Evolutionary conservation across 306 rosid species (phyloP), one percentile per base, ranked within the genome.

Genomic region (Dalbergia cultrata): DNA sequence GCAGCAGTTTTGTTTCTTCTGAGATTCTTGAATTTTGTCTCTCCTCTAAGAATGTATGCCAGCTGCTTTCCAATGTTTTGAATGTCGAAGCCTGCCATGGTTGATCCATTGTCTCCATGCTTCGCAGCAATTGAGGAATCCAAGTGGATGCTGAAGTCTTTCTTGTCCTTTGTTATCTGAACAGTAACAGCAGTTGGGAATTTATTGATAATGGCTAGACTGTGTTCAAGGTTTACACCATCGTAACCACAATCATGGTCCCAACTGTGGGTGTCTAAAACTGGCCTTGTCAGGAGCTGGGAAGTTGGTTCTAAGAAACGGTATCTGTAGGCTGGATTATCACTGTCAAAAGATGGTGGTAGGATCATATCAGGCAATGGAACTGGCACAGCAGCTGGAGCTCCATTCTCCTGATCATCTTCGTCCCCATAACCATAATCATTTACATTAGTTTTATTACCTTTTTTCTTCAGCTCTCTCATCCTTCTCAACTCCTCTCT

Each of bases 191-290:
- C 90, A 19, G 86, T 91, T 0, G 99, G 99, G 81, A 93, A 93
- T 63, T 77, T 80, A 72, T 81, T 87, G 76, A 87, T 88, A 75
- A 96, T 75, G 87, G 91, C 97, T 41, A 92, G 85, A 76, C 81
- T 85, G 0, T 91, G 90, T 72, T 96, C 99, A 68, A 96, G 81
- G 88, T 93, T 96, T 72, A 96, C 98, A 66, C 99, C 98, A 47
- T 96, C 99, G 22, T 96, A 96, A 67, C 99, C 99, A 76, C 94
- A 96, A 75, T 96, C 99, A 70, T 96, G 99, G 89, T 96, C 99
- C 99, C 99, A 96, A 50, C 99, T 94, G 74, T 96, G 98, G 45
- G 90, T 82, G 81, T 93, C 99, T 75, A 96, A 82, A 61, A 96
- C 99, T 10, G 99, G 98, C 91, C 99, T 88, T 6, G 99, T 94